A percentile compares a stretch with the other conserved stretches of the same genome.
Conservation (phyloP, 768 basidiomycete genomes). For the Boletus pseudo-olivaceus region DNA sequence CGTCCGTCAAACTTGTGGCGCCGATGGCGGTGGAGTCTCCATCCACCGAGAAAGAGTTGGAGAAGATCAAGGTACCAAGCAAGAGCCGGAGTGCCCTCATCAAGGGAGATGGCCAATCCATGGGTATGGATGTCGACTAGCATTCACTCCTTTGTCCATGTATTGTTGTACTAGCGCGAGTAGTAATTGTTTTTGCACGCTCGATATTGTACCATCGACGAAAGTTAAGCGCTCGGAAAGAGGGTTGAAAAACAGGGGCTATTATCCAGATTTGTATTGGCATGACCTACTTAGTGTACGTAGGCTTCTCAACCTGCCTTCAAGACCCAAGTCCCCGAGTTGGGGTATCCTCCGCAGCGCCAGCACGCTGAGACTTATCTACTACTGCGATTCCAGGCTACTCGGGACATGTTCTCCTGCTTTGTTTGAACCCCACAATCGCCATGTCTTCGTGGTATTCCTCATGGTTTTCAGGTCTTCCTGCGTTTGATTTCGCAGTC, state of each 20-base stretch:
- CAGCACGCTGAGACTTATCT: neutral
- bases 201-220: too few relatives aligned
- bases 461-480: slow-evolving; percentile 52
- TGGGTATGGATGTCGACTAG: slow-evolving; percentile 89
- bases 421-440: slow-evolving; percentile 12
- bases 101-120: slow-evolving; percentile 78
- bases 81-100: slow-evolving; percentile 72
- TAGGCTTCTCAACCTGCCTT: neutral
- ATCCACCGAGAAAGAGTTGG: slow-evolving; percentile 50
- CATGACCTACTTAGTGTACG: neutral
- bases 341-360: slow-evolving; percentile 3
- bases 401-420: slow-evolving; percentile 15
- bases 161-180: neutral
- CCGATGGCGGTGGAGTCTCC: slow-evolving; percentile 48
- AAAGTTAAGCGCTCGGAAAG: neutral
- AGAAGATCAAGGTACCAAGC: slow-evolving; percentile 73
- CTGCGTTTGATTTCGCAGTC: slow-evolving; percentile 61
- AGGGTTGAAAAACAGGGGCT: slow-evolving; percentile 19
- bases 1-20: slow-evolving; percentile 62
- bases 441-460: slow-evolving; percentile 55
- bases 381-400: neutral
- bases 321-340: slow-evolving; percentile 1
- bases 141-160: neutral
- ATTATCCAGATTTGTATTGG: slow-evolving; percentile 17
- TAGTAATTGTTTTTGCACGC: neutral